Base-by-base conservation (phyloP, 495 filamentous ascomycete genomes). In the Talaromyces wortmannii region DNA sequence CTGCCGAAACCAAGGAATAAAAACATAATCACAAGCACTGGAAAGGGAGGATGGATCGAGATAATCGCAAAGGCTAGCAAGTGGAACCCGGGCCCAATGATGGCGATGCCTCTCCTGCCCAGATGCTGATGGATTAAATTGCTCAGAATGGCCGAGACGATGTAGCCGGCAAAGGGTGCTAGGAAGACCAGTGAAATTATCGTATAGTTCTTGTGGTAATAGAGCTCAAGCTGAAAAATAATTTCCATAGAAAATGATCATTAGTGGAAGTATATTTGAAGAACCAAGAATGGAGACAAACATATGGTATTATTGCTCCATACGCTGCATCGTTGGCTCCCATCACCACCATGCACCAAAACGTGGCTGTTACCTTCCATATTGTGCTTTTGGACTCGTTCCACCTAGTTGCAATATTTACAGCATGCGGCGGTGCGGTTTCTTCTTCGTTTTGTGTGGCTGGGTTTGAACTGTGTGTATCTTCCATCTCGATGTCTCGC, bases 251-350 rank as follows among this genome's bases (percentile, higher is more conserved):
- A n/a, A n/a, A n/a, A n/a, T n/a, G n/a, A n/a, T n/a, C n/a, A n/a
- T n/a, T n/a, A n/a, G n/a, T n/a, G n/a, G n/a, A n/a, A n/a, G n/a
- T n/a, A n/a, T n/a, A n/a, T n/a, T n/a, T 31, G 4, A 40, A 31
- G 33, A 56, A 33, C 6, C 50, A 18, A 31, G n/a, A 7, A 15
- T 18, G 12, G 30, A 42, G 45, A 47, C 58, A 16, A 29, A 29
- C 46, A 48, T 30, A 48, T 48, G n/a, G 52, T 33, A 8, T 44
- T 67, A 83, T 75, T 71, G 89, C 87, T 44, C 89, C 90, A 59
- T 86, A 87, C 0, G 86, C 86, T 15, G 84, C 87, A 72, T 96
- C 90, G 64, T 90, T 92, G 62, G 82, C 77, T 7, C 90, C 90
- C 81, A 94, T 84, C 7, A 89, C 78, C 15, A 90, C 69, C 60